These are phyloP conservation scores for Mediolabrus comicus DNA, from an alignment of 108 stramenopile species.

Conservation along the genomic window DNA sequence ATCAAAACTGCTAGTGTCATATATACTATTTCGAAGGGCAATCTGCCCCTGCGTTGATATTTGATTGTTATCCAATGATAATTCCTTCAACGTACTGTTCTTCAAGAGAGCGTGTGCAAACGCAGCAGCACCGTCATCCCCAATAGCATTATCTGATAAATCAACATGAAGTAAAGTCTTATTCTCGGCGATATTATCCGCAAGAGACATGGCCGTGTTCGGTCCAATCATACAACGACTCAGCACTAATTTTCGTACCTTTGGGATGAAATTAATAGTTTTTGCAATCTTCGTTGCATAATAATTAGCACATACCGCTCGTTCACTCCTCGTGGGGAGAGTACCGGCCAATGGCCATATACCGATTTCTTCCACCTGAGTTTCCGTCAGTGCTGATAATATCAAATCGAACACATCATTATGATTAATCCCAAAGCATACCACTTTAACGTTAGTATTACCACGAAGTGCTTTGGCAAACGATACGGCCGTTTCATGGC, in stretches of 20 bases:
- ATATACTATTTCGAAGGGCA: neutral
- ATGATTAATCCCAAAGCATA: neutral
- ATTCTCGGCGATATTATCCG: neutral
- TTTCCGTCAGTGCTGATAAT: neutral
- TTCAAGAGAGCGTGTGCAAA: conserved; percentile 17
- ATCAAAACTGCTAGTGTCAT: neutral
- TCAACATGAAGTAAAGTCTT: neutral
- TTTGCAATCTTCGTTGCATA: neutral
- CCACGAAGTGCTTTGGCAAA: neutral
- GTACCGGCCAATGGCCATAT: neutral
- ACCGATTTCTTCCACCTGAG: neutral
- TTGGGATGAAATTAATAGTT: neutral
- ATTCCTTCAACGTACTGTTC: conserved; percentile 14
- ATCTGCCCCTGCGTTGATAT: neutral
- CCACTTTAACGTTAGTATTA: neutral
- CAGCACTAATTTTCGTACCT: neutral
- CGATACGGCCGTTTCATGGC: neutral
- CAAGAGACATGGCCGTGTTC: neutral
- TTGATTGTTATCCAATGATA: neutral
- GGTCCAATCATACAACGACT: neutral
- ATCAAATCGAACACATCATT: neutral
- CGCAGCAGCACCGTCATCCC: conserved; percentile 20
- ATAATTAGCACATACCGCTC: neutral
- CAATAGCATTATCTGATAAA: conserved; percentile 5
- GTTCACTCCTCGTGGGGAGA: neutral